Conservation (phyloP, 805 yeast species). For the Saturnispora halmiae region DNA sequence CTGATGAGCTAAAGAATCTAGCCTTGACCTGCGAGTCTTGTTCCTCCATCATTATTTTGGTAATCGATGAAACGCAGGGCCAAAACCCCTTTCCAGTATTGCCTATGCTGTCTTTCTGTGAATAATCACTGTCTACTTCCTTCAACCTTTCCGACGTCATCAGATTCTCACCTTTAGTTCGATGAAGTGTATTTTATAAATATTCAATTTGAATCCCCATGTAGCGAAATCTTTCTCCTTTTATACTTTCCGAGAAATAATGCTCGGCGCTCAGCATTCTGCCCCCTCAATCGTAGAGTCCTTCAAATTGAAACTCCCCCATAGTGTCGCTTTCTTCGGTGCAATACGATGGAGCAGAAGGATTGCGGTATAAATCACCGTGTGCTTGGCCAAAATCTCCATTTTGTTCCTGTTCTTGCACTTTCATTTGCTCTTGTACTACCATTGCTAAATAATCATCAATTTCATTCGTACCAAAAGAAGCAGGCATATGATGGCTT, state of each 20-base stretch:
- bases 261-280: constrained; percentile 4
- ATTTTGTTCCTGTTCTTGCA: not conserved
- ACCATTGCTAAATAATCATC: constrained; percentile 9
- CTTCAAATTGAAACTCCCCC: constrained; percentile 3
- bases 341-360: not conserved
- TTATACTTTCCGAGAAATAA: too few species aligned
- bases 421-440: constrained; percentile 5
- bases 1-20: constrained; percentile 6
- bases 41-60: constrained; percentile 18
- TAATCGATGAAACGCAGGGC: constrained; percentile 8
- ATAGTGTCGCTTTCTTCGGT: not conserved
- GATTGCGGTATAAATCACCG: not conserved
- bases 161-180: too few species aligned
- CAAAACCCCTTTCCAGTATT: not conserved
- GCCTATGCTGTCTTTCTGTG: too few species aligned
- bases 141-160: not conserved
- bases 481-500: not conserved
- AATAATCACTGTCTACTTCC: too few species aligned
- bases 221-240: too few species aligned
- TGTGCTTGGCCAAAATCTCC: too few species aligned
- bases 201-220: too few species aligned
- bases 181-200: not conserved
- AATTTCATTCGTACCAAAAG: constrained; percentile 4
- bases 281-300: constrained; percentile 2
- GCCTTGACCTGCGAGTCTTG: constrained; percentile 11